These are phyloP conservation scores for Mycena galopus DNA, from an alignment of 768 basidiomycete species.

Conservation along the genomic window DNA sequence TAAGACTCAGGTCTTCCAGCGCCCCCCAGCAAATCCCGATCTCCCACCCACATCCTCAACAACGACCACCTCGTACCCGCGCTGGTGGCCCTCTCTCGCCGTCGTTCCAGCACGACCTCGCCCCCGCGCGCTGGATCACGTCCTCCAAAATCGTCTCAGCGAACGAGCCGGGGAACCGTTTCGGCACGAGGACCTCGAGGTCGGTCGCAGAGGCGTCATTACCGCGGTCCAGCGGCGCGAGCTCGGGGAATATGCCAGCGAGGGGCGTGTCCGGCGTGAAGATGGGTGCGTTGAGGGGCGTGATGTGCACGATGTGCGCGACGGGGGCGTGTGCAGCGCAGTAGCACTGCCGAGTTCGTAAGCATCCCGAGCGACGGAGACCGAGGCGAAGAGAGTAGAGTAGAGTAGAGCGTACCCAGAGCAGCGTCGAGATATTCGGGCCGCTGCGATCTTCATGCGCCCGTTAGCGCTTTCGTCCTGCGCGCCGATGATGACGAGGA, in stretches of 20 bases:
- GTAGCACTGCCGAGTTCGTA: constrained; percentile 23
- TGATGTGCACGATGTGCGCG: constrained; percentile 26
- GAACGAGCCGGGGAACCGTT: too few species aligned
- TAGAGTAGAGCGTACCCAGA: neutral
- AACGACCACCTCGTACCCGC: constrained; percentile 16
- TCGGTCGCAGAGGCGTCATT: neutral
- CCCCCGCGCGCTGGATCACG: too few species aligned
- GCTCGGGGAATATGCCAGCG: constrained; percentile 23
- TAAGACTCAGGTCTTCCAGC: too few species aligned
- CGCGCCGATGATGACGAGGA: constrained; percentile 35
- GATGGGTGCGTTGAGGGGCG: constrained; percentile 11
- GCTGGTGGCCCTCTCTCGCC: constrained; percentile 21
- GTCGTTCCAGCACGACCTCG: constrained; percentile 31
- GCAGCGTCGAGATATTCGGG: neutral
- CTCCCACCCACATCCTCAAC: constrained; percentile 23
- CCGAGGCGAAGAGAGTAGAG: too few species aligned
- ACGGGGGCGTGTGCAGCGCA: constrained; percentile 14
- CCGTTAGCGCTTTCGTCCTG: constrained; percentile 28
- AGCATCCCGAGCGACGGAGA: too few species aligned
- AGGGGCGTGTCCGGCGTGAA: constrained; percentile 31
- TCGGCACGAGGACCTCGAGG: too few species aligned
- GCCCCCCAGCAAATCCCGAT: too few species aligned
- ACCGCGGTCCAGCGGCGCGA: neutral
- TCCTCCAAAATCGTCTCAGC: too few species aligned
- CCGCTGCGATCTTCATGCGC: neutral